Evolutionary conservation across 1,139 yeast genomes (phyloP), one percentile per base, ranked within the genome.

Genomic region (Sugiyamaella neomexicana): DNA sequence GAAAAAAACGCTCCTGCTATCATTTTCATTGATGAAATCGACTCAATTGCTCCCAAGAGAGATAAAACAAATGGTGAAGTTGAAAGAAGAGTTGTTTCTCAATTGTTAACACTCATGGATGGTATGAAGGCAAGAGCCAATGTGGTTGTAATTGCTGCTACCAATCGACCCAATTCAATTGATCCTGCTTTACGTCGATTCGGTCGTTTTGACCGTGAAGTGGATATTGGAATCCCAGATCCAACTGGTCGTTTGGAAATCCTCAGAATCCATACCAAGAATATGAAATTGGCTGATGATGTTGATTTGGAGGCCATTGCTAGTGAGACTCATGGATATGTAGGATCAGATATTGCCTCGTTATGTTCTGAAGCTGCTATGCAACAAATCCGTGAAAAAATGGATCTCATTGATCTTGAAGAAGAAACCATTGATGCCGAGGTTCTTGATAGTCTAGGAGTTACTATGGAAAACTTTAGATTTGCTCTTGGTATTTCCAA

Each of bases 31-130:
- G 99, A 93, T 76, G 99, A 93, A 77, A 95, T 93, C 64, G 99
- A 93, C 72, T 91, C 98, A 12, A 95, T 93, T 69, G 99, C 99
- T 54, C 99, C 99, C 72, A 93, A 93, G 85, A 89, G 99, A 80
- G 99, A 93, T 78, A 95, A 95, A 83, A 91, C 99, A 55, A 93
- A 93, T 70, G 99, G 99, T 77, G 99, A 95, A 76, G 99, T 95
- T 64, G 91, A 86, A 73, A 86, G 99, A 77, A 87, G 99, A 79
- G 99, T 93, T 57, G 99, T 93, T 58, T 91, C 98, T 29, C 99
- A 93, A 77, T 81, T 93, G 69, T 82, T 93, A 71, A 93, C 99
- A 25, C 81, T 93, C 66, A 93, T 93, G 99, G 99, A 93, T 72
- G 99, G 99, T 79, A 93, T 93, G 99, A 93, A 93, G 77, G 97